Evolutionary conservation across 2,329 filamentous ascomycete genomes (phyloP).

Genomic region (Venturiaceae sp.): DNA sequence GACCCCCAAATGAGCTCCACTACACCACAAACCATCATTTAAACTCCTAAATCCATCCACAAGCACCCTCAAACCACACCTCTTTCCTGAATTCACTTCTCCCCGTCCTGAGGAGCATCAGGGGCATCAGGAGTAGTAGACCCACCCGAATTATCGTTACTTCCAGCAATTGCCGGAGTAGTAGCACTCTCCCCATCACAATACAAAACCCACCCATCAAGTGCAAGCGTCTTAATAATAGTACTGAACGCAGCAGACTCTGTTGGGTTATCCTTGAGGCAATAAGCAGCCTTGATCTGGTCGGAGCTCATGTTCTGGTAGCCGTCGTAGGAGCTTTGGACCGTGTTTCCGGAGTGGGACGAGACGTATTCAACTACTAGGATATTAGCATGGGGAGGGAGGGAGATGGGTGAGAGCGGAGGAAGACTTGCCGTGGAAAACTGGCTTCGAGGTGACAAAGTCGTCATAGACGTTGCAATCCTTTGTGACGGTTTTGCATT

Average conservation of each 20-base stretch:
- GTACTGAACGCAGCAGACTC: conserved; percentile 23
- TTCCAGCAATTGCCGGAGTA: neutral
- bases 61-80: too few relatives aligned
- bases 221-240: conserved; percentile 9
- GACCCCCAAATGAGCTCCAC: too few relatives aligned
- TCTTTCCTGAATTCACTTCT: too few relatives aligned
- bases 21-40: too few relatives aligned
- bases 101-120: neutral
- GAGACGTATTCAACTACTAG: neutral
- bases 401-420: neutral
- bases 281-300: neutral
- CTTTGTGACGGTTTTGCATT: conserved; percentile 47
- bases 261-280: neutral
- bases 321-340: neutral
- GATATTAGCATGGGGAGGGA: neutral
- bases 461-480: conserved; percentile 50
- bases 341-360: neutral
- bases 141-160: neutral
- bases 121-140: too few relatives aligned
- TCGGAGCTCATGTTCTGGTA: conserved; percentile 22
- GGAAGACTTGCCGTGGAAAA: conserved; percentile 58
- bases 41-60: too few relatives aligned
- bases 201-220: conserved; percentile 6
- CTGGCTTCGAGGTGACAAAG: conserved; percentile 55
- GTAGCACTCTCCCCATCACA: neutral